phyloP scores from a whole-genome alignment of 148 eudicot genomes.

The Rhododendron williamsianum region DNA sequence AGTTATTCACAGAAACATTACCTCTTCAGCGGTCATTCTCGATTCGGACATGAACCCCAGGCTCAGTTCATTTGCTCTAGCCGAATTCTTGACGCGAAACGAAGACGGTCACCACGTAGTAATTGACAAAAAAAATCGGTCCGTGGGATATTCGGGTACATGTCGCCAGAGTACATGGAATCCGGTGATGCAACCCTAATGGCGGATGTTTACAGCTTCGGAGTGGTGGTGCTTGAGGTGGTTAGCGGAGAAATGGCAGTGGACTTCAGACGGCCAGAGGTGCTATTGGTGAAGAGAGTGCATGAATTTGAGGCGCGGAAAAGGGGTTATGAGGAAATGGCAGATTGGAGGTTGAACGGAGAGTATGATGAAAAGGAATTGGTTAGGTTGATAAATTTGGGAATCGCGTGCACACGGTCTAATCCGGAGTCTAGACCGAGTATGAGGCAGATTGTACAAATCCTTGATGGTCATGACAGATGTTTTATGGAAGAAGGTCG shows the following conservation, averaged over 20 bases:
- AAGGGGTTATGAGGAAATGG: constrained; percentile 48
- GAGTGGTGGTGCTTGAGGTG: constrained; percentile 83
- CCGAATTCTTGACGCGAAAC: constrained; percentile 77
- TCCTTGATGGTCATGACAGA: constrained; percentile 67
- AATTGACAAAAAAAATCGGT: constrained; percentile 45
- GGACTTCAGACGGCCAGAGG: constrained; percentile 68
- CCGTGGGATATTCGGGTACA: constrained; percentile 85
- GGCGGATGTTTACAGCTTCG: constrained; percentile 92
- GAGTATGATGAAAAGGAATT: constrained; percentile 47
- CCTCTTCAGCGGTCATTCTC: constrained; percentile 64
- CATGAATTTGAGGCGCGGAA: constrained; percentile 46
- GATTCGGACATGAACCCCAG: constrained; percentile 85
- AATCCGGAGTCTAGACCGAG: constrained; percentile 61
- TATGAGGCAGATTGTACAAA: constrained; percentile 67
- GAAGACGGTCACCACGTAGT: constrained; percentile 63
- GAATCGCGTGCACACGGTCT: constrained; percentile 78
- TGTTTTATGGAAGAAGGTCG: constrained; percentile 39
- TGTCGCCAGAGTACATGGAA: constrained; percentile 90
- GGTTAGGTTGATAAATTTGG: constrained; percentile 55
- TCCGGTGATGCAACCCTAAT: constrained; percentile 74
- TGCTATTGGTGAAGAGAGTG: constrained; percentile 50
- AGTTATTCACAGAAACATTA: constrained; percentile 85
- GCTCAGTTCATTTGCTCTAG: constrained; percentile 75
- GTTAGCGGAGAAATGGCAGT: constrained; percentile 80
- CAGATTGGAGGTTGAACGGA: constrained; percentile 56